A percentile compares a stretch with the other conserved stretches of the same genome.
Evolutionary conservation across 2,329 filamentous ascomycete genomes (phyloP).

Genomic region (Teratosphaeria zuluensis): DNA sequence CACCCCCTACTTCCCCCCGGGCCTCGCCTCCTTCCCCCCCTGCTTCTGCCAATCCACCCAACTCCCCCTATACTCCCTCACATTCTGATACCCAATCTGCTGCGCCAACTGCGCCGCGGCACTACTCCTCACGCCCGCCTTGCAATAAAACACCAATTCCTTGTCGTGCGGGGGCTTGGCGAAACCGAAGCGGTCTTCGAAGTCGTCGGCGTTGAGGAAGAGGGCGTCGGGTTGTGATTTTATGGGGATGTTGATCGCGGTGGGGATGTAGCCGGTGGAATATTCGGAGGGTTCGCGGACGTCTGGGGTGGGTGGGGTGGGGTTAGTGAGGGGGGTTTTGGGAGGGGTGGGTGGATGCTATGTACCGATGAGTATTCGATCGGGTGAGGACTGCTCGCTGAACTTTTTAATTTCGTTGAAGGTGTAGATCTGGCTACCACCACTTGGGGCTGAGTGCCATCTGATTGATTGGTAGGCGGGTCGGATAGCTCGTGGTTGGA

Average conservation of each 20-base stretch:
- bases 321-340: not conserved
- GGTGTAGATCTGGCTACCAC: conserved; percentile 28
- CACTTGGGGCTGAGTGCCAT: conserved; percentile 28
- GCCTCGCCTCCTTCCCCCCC: conserved; percentile 46
- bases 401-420: conserved; percentile 32
- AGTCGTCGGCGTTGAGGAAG: conserved; percentile 66
- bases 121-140: conserved; percentile 72
- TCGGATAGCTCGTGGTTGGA: conserved; percentile 4
- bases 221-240: conserved; percentile 67
- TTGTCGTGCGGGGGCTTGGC: conserved; percentile 50
- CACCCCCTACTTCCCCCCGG: too few relatives aligned
- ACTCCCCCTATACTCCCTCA: conserved; percentile 64
- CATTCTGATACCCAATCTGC: conserved; percentile 63
- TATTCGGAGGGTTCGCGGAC: conserved; percentile 65
- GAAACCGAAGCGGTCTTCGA: conserved; percentile 73
- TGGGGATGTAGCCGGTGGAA: conserved; percentile 61
- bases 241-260: conserved; percentile 73
- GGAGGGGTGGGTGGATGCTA: not conserved
- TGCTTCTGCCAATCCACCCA: conserved; percentile 75
- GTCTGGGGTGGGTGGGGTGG: conserved; percentile 34
- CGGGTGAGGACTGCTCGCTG: conserved; percentile 21
- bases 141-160: conserved; percentile 79
- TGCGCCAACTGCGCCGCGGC: conserved; percentile 68
- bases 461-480: conserved; percentile 14
- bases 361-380: conserved; percentile 23